Conservation (phyloP, 495 filamentous ascomycete genomes). For the Xylaria acuta region DNA sequence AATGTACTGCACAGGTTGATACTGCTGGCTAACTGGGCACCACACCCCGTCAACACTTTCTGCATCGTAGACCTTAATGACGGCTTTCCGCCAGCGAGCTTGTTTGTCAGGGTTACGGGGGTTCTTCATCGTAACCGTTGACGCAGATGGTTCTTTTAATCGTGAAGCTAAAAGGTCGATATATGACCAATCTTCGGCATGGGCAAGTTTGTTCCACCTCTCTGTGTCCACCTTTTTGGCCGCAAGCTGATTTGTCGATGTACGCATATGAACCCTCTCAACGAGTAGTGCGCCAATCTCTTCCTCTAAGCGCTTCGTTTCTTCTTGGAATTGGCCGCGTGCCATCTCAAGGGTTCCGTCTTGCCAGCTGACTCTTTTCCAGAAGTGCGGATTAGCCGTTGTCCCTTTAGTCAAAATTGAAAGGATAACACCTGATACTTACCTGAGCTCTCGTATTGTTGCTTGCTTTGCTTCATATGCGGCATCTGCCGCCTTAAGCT, state of each 20-base stretch:
- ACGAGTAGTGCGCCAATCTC: neutral
- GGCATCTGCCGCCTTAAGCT: neutral
- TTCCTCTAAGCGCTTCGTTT: neutral
- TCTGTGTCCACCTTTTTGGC: neutral
- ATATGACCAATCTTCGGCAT: slow-evolving; percentile 14
- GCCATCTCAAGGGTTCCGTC: neutral
- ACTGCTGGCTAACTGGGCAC: slow-evolving; percentile 3
- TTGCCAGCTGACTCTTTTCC: neutral
- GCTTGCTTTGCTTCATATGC: slow-evolving; percentile 11
- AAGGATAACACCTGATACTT: neutral
- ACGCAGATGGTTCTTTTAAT: neutral
- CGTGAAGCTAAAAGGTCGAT: slow-evolving; percentile 4
- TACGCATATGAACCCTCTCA: slow-evolving; percentile 1
- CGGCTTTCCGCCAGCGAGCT: neutral
- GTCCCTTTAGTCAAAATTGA: neutral
- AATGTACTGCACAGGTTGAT: neutral
- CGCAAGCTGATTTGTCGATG: neutral
- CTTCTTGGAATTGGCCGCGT: neutral
- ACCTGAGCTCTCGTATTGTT: slow-evolving; percentile 2
- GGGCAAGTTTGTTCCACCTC: slow-evolving; percentile 8
- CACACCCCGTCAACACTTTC: neutral
- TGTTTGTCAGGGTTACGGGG: neutral
- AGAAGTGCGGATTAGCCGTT: neutral
- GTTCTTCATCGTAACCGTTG: slow-evolving; percentile 11
- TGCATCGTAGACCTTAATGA: neutral